A percentile compares a stretch with the other conserved stretches of the same genome.
Conservation (phyloP, 805 yeast species). For the Yarrowia divulgata region DNA sequence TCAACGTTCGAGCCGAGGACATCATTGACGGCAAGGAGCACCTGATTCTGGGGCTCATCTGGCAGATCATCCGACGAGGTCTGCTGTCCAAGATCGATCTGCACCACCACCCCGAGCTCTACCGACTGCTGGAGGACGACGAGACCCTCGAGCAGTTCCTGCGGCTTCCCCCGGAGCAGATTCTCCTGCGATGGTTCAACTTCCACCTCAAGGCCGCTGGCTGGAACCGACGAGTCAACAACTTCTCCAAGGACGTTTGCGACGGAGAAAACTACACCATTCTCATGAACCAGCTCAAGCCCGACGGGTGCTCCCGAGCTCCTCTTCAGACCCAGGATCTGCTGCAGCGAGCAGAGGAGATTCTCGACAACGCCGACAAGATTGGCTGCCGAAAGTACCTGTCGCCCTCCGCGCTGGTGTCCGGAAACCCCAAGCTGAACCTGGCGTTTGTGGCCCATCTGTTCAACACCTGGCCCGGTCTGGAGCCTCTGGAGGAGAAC, state of each 20-base stretch:
- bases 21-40: constrained; percentile 97
- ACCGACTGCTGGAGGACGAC: constrained; percentile 92
- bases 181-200: constrained; percentile 95
- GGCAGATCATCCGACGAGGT: constrained; percentile 99
- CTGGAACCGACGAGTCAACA: constrained; percentile 83
- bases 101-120: constrained; percentile 93
- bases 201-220: constrained; percentile 93
- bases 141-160: constrained; percentile 96
- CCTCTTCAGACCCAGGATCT: constrained; percentile 84
- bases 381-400: constrained; percentile 92
- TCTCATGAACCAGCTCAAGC: constrained; percentile 84
- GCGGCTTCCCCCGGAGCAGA: constrained; percentile 97
- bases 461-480: constrained; percentile 95
- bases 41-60: constrained; percentile 89
- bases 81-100: constrained; percentile 93
- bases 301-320: constrained; percentile 77
- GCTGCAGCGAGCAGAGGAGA: constrained; percentile 83
- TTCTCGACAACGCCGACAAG: constrained; percentile 85
- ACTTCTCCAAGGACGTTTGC: constrained; percentile 84
- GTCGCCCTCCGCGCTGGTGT: constrained; percentile 90
- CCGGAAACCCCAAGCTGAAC: constrained; percentile 96
- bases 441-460: constrained; percentile 97
- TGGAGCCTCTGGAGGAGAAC: constrained; percentile 90
- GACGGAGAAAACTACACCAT: constrained; percentile 97
- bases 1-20: constrained; percentile 96